Percentiles rank a stretch among this genome's conserved stretches.
Conservation (phyloP, 2,329 filamentous ascomycete genomes). For the Scolecobasidium constrictum region DNA sequence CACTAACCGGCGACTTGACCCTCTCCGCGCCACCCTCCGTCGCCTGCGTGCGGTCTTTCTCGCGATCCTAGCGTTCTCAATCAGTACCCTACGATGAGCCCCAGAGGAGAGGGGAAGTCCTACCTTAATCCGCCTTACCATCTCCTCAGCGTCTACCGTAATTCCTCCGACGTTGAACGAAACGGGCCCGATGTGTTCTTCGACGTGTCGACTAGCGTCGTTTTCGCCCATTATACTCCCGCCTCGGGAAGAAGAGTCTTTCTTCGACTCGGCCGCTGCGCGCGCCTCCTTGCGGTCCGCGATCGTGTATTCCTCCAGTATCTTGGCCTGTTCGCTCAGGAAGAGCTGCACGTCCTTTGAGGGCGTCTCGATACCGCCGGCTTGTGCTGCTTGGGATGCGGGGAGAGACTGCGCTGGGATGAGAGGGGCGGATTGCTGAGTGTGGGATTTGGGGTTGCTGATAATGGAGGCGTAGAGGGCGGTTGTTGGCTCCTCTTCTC, state of each 20-base stretch:
- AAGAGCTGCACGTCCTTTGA: constrained; percentile 71
- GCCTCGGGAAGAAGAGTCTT: constrained; percentile 11
- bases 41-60: too few relatives aligned
- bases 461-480: constrained; percentile 73
- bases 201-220: constrained; percentile 25
- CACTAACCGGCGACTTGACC: too few relatives aligned
- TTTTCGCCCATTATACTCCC: constrained; percentile 13
- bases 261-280: constrained; percentile 28
- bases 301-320: constrained; percentile 54
- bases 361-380: constrained; percentile 46
- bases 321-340: constrained; percentile 60
- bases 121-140: constrained; percentile 79
- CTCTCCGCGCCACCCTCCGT: too few relatives aligned
- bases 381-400: constrained; percentile 33
- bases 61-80: too few relatives aligned
- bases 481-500: constrained; percentile 19
- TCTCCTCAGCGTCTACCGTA: constrained; percentile 88
- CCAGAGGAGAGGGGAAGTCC: constrained; percentile 14
- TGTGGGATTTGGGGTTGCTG: constrained; percentile 58
- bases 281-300: constrained; percentile 51
- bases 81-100: too few relatives aligned
- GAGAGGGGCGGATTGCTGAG: too few relatives aligned
- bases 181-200: constrained; percentile 73
- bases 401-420: constrained; percentile 25
- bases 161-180: constrained; percentile 99